Conservation (phyloP, 768 basidiomycete genomes). For the Psilocybe tampanensis region DNA sequence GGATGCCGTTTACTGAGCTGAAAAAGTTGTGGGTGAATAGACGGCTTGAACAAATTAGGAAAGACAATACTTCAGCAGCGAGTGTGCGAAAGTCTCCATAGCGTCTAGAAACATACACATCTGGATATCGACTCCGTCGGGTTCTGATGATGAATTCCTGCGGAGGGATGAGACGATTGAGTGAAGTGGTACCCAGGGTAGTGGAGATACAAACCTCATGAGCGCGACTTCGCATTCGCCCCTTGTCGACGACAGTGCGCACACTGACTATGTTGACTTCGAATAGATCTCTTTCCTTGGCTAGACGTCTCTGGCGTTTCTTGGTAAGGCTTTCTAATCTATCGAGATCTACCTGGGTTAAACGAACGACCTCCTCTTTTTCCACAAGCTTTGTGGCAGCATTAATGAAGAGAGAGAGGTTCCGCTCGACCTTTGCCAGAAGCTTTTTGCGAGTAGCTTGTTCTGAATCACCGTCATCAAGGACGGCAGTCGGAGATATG, state of each 20-base stretch:
- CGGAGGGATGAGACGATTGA: conserved; percentile 8
- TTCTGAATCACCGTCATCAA: conserved; percentile 57
- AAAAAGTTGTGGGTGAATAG: background rate
- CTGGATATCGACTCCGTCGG: conserved; percentile 65
- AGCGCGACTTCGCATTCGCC: conserved; percentile 78
- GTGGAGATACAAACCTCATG: conserved; percentile 68
- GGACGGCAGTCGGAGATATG: conserved; percentile 58
- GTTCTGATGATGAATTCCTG: conserved; percentile 97
- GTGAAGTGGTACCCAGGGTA: background rate
- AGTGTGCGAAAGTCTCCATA: conserved; percentile 96
- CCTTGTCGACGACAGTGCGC: conserved; percentile 79
- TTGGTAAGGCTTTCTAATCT: conserved; percentile 73
- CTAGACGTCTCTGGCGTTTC: conserved; percentile 55
- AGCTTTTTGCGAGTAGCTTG: conserved; percentile 68
- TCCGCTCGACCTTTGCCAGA: conserved; percentile 80
- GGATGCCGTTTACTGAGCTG: conserved; percentile 89
- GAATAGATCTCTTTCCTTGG: conserved; percentile 59
- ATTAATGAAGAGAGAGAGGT: conserved; percentile 78
- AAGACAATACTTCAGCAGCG: conserved; percentile 65
- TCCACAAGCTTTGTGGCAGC: conserved; percentile 83
- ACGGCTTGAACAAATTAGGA: conserved; percentile 12
- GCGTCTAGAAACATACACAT: conserved; percentile 87
- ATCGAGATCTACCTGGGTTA: conserved; percentile 83
- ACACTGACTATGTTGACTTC: conserved; percentile 93
- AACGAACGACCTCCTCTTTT: conserved; percentile 86